Evolutionary conservation across 1,284 basidiomycete genomes (phyloP).

Genomic region (Malassezia caprae): DNA sequence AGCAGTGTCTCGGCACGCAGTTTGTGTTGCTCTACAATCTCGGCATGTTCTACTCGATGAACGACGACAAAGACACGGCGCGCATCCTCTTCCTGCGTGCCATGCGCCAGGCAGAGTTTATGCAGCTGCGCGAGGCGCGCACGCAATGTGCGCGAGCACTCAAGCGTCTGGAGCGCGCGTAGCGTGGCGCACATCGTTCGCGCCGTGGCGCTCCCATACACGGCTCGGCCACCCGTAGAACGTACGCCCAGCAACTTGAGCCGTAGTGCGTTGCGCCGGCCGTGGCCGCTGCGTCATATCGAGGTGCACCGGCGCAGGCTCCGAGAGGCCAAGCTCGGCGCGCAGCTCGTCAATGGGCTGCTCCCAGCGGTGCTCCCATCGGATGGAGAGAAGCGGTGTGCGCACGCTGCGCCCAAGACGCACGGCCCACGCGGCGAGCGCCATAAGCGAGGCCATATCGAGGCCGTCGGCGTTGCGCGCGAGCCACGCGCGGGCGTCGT

Average conservation of each 20-base stretch:
- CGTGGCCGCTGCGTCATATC: constrained; percentile 21
- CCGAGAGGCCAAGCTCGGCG: constrained; percentile 62
- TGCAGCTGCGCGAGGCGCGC: constrained; percentile 17
- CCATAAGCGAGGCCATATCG: constrained; percentile 12
- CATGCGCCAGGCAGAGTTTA: constrained; percentile 13
- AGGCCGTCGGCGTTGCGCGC: constrained; percentile 56
- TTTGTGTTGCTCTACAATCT: constrained; percentile 43
- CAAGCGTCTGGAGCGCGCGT: constrained; percentile 10
- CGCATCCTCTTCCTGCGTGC: constrained; percentile 13
- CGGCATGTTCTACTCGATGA: constrained; percentile 26
- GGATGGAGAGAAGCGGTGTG: constrained; percentile 72
- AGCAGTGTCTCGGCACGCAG: constrained; percentile 37
- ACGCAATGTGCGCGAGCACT: constrained; percentile 14
- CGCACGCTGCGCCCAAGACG: constrained; percentile 63
- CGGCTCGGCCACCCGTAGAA: constrained; percentile 38
- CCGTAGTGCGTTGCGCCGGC: not conserved
- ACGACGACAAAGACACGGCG: constrained; percentile 11
- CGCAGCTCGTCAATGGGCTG: constrained; percentile 70
- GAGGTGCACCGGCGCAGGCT: constrained; percentile 30
- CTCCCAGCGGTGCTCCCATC: constrained; percentile 92
- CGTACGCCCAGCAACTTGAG: constrained; percentile 10
- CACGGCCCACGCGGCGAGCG: constrained; percentile 58
- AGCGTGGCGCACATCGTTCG: constrained; percentile 9
- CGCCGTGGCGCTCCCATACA: constrained; percentile 25
- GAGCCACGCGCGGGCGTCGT: constrained; percentile 55